Conservation (phyloP, 306 rosid genomes). For the Trifolium repens region DNA sequence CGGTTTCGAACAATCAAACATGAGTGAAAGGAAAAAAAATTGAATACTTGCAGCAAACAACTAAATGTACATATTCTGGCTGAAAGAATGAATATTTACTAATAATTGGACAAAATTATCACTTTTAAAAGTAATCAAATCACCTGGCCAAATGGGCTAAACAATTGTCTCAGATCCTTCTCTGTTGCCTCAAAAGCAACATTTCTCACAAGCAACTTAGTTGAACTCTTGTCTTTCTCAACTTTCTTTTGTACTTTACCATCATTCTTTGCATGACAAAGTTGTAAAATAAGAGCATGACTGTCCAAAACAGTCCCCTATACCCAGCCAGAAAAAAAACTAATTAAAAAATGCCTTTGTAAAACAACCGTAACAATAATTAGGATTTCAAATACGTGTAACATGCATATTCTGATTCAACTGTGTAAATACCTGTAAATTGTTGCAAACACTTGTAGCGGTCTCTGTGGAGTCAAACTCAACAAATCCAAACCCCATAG, state of each 20-base stretch:
- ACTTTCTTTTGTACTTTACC: slow-evolving; percentile 54
- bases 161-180: slow-evolving; percentile 85
- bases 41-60: background rate
- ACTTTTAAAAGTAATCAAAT: slow-evolving; percentile 51
- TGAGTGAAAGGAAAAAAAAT: slow-evolving; percentile 16
- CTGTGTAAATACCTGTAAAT: slow-evolving; percentile 69
- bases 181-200: slow-evolving; percentile 90
- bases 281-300: slow-evolving; percentile 83
- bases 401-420: slow-evolving; percentile 23
- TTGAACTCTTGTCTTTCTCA: slow-evolving; percentile 78
- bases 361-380: slow-evolving; percentile 37
- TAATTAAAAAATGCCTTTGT: background rate
- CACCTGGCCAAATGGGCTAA: slow-evolving; percentile 96
- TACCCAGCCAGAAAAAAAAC: slow-evolving; percentile 4
- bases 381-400: slow-evolving; percentile 36
- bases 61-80: background rate
- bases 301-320: slow-evolving; percentile 90
- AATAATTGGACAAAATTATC: slow-evolving; percentile 7
- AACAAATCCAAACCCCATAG: slow-evolving; percentile 91
- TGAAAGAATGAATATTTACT: slow-evolving; percentile 9
- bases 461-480: slow-evolving; percentile 86
- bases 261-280: slow-evolving; percentile 72
- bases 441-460: slow-evolving; percentile 62
- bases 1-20: slow-evolving; percentile 18
- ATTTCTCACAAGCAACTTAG: slow-evolving; percentile 79